Base-by-base conservation (phyloP, 768 basidiomycete species). In the Rhizopogon sp. region DNA sequence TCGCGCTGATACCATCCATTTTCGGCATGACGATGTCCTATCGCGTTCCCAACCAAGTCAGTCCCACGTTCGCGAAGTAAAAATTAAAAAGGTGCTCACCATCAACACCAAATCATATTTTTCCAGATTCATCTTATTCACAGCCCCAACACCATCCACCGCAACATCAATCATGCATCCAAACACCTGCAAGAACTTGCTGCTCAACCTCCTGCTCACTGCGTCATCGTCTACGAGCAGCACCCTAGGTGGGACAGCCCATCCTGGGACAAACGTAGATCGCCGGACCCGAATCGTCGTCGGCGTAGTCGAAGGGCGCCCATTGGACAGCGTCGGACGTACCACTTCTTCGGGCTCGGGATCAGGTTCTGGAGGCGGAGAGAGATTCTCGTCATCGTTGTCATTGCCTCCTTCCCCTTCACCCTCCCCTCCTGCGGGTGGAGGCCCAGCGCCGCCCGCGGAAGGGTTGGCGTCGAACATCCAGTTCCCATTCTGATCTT, bases 21-120 rank as follows among this genome's bases (percentile, higher is more conserved):
- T 89, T 88, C 2, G 89, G 87, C 89, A 98, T 96, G 56, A 97
- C 91, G 57, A 98, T 97, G 63, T 98, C 96, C 92, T 93, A 60
- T 11, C 20, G 16, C 28, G 8, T 13, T 39, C 54, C 3, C 25
- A 55, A 6, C 14, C 10, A 29, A 11, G 54, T 28, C 35, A 37
- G 35, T 57, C 20, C 52, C 44, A 11, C 39, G 54, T 7, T 6
- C 20, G 33, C 51, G 33, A 14, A 6, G 17, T 25, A 52, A n/a
- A 43, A 33, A 33, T 25, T 25, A 43, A 39, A 52, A 13, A 1
- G n/a, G 50, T 14, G 76, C 84, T 42, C 60, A 90, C 91, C 95
- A 98, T 98, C 55, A 98, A 68, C 58, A 97, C 93, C 65, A 98
- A 70, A 71, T 98, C 96, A 68, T 97, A 98, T 75, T 94, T 93